Evolutionary conservation across 2,329 filamentous ascomycete genomes (phyloP), one percentile per base, ranked within the genome.

Genomic region (Aspergillus hortae): DNA sequence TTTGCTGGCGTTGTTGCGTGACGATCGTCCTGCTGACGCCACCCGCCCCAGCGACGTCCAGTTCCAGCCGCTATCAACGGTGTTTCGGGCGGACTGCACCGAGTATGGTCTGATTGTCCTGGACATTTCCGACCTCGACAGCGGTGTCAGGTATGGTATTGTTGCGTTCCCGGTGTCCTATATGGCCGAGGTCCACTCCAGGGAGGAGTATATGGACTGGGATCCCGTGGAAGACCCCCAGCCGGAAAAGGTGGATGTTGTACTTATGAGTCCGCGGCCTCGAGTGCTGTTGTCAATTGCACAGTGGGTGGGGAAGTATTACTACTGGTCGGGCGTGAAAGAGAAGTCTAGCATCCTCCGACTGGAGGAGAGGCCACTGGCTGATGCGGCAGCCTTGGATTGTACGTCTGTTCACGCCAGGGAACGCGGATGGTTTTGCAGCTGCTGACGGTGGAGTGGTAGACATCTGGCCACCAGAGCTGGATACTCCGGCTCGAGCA

Each of bases 61-160:
- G 56, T 40, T 58, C 11, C 48, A 56, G 44, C 53, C 53, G n/a
- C 51, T 58, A 41, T 54, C 51, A 17, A 58, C 56, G 6, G 6
- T 54, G 11, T 57, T 57, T 51, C 51, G 45, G 3, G 51, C 42
- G 6, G 47, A 58, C 46, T 58, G 56, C 44, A 43, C 14, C 10
- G 53, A 58, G 43, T 58, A 58, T 56, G 53, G 56, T 7, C 48
- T 58, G 17, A 41, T 58, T 4, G 12, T 58, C 17, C 40, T 58
- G n/a, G 56, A 58, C 19, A 56, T 58, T 36, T 58, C 56, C 5
- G 54, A 58, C 44, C 51, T 58, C 15, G 42, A 56, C 17, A 52
- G 53, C 25, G 48, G 40, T 23, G 40, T 56, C 30, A 50, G 52
- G 53, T 54, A 58, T 27, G 53, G 53, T 33, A 56, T 58, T 23